Evolutionary conservation across 2,329 filamentous ascomycete genomes (phyloP), one percentile per base, ranked within the genome.

Genomic region (Cytospora schulzeri): DNA sequence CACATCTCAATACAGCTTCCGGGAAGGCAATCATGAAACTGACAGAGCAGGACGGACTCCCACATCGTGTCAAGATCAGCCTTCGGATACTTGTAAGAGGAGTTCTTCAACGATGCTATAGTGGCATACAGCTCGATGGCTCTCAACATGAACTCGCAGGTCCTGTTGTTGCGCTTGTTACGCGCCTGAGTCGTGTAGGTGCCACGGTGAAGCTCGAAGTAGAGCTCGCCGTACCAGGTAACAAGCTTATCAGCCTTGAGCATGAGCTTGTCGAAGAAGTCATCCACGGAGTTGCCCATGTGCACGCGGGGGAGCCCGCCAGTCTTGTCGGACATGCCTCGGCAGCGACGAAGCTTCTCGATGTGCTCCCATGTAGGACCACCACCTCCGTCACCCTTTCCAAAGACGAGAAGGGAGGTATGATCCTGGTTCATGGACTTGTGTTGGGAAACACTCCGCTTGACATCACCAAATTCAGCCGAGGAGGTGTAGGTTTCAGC

Each of bases 141-240:
- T 55, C 93, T 90, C 60, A 99, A 83, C 78, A 97, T 77, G 60
- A 91, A 87, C 77, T 99, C 95, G 0, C 92, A 85, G 73, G 89
- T 90, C 62, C 95, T 87, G 75, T 98, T 99, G 80, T 96, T 94
- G 70, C 88, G 87, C 80, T 99, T 99, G 81, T 97, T 99, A 79
- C 97, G 97, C 66, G 93, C 91, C 76, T 98, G 94, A 0, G 94
- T 97, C 4, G 95, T 99, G 78, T 98, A 98, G 15, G 94, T 98
- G 60, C 95, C 95, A 66, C 95, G 91, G 75, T 99, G 95, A 57
- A 99, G 85, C 77, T 99, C 95, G 76, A 99, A 97, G 79, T 99
- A 99, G 11, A 99, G 84, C 79, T 99, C 95, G 51, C 95, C 95
- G 74, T 97, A 97, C 95, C 95, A 99, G 1, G 95, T 98, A 28